Conservation (phyloP, 352 stramenopile species). For the Pythium diclinum region DNA sequence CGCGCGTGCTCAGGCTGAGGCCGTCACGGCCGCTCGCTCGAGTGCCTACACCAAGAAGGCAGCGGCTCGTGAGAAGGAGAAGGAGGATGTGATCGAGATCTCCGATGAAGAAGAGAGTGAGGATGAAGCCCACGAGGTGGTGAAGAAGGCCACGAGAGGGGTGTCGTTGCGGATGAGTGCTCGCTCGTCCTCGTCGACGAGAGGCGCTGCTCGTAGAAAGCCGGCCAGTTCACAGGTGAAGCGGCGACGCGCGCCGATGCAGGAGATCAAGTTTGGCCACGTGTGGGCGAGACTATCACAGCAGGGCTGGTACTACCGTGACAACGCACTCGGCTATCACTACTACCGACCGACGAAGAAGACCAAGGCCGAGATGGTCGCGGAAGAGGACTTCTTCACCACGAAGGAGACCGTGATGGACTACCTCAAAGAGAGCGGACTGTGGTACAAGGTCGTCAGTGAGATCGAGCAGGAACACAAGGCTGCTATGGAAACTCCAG, state of each 20-base stretch:
- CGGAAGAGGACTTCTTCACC: constrained; percentile 52
- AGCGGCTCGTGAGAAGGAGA: background rate
- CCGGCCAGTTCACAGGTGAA: constrained; percentile 12
- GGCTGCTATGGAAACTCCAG: background rate
- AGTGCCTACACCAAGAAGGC: background rate
- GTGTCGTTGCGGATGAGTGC: background rate
- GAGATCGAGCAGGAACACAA: constrained; percentile 27
- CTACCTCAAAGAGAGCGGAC: constrained; percentile 47
- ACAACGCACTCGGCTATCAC: constrained; percentile 49
- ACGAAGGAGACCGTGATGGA: constrained; percentile 39
- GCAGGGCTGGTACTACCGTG: constrained; percentile 51
- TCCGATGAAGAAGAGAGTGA: constrained; percentile 23
- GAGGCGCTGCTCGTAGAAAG: constrained; percentile 16
- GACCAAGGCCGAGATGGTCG: constrained; percentile 30
- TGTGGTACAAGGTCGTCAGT: constrained; percentile 44
- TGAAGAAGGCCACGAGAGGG: background rate
- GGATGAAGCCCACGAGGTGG: constrained; percentile 17
- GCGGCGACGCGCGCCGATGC: constrained; percentile 8
- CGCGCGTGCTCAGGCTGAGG: background rate
- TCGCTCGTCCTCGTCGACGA: background rate
- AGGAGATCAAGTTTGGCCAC: constrained; percentile 57
- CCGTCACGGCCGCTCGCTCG: background rate
- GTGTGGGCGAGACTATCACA: constrained; percentile 48
- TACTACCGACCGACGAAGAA: constrained; percentile 66
- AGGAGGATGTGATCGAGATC: constrained; percentile 15